These are phyloP conservation scores for Pulveroboletus sp. DNA, from an alignment of 768 basidiomycete species.

Conservation along the genomic window DNA sequence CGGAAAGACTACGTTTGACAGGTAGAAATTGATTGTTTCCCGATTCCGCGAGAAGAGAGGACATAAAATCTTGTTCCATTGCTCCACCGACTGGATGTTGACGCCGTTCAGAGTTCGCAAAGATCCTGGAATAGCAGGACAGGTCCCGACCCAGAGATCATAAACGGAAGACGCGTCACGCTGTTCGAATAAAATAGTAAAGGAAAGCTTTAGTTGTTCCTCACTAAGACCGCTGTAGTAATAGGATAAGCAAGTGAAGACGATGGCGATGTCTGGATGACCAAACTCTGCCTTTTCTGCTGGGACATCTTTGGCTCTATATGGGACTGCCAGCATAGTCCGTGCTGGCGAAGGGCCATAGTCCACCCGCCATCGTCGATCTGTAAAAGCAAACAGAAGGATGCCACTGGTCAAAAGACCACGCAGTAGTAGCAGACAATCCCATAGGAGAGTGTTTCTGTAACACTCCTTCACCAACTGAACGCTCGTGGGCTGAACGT, in stretches of 20 bases:
- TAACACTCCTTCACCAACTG: conserved; percentile 1
- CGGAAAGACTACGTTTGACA: too few relatives aligned
- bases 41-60: too few relatives aligned
- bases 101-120: too few relatives aligned
- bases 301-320: conserved; percentile 28
- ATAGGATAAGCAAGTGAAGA: conserved; percentile 16
- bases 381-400: conserved; percentile 18
- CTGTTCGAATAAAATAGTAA: conserved; percentile 15
- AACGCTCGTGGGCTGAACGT: not conserved
- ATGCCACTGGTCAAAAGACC: conserved; percentile 26
- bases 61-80: too few relatives aligned
- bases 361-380: conserved; percentile 29
- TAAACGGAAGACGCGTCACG: conserved; percentile 23
- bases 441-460: conserved; percentile 2
- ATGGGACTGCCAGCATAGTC: conserved; percentile 27
- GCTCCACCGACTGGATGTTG: too few relatives aligned
- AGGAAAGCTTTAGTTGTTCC: conserved; percentile 15
- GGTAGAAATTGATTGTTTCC: too few relatives aligned
- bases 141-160: conserved; percentile 18
- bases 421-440: conserved; percentile 20
- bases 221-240: conserved; percentile 25
- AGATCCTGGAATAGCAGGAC: conserved; percentile 13
- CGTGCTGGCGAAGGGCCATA: conserved; percentile 15
- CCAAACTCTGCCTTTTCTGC: conserved; percentile 25
- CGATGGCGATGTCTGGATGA: conserved; percentile 26